Evolutionary conservation across 306 rosid genomes (phyloP).

Genomic region (Vigna nakashimae): DNA sequence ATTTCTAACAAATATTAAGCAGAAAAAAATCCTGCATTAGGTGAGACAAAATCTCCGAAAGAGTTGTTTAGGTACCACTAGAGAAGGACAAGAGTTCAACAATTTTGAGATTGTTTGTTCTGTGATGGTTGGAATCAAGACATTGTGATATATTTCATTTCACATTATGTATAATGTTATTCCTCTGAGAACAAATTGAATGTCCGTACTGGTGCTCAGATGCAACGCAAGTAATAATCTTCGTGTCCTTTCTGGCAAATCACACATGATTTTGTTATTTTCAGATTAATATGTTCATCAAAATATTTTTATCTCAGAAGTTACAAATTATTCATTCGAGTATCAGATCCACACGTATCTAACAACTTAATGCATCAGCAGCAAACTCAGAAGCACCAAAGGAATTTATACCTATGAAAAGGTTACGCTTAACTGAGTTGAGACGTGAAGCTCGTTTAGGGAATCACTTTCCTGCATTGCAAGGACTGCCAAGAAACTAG

Average conservation of each 20-base stretch:
- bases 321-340: neutral
- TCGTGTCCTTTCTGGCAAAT: neutral
- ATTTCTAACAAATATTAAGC: too few relatives aligned
- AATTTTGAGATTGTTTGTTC: conserved; percentile 1
- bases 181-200: conserved; percentile 2
- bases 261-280: neutral
- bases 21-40: neutral
- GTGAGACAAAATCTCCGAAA: conserved; percentile 1
- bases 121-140: neutral
- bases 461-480: conserved; percentile 32
- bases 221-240: neutral
- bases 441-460: conserved; percentile 44
- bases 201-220: neutral
- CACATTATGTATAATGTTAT: neutral
- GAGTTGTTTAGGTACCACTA: neutral
- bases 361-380: conserved; percentile 35
- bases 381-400: conserved; percentile 30
- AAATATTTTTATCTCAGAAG: conserved; percentile 3
- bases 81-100: neutral
- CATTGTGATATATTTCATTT: neutral
- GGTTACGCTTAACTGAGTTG: conserved; percentile 46
- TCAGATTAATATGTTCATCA: neutral
- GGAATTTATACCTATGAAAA: conserved; percentile 25
- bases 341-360: conserved; percentile 26
- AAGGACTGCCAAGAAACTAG: conserved; percentile 33